A percentile compares a stretch with the other conserved stretches of the same genome.
These are phyloP conservation scores for Kodamaea jinghongensis DNA, from an alignment of 805 yeast genomes.

Conservation along the genomic window DNA sequence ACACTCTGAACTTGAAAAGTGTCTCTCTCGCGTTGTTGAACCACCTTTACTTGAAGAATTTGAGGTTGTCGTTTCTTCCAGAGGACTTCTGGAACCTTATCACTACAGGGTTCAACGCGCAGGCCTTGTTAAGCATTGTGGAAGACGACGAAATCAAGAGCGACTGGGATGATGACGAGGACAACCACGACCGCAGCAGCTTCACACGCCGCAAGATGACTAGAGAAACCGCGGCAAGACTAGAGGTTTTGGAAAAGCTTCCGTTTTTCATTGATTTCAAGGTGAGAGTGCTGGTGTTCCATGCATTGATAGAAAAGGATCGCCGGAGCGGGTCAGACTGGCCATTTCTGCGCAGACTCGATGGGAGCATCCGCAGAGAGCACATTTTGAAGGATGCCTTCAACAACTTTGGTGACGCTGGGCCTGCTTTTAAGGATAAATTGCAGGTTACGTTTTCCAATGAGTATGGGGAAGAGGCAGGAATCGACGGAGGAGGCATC, in stretches of 20 bases:
- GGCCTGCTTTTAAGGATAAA: conserved; percentile 54
- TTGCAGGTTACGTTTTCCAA: conserved; percentile 67
- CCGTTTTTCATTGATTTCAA: conserved; percentile 83
- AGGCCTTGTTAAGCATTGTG: conserved; percentile 36
- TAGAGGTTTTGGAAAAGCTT: conserved; percentile 55
- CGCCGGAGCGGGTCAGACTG: conserved; percentile 11
- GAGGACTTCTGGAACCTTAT: conserved; percentile 50
- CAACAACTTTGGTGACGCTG: conserved; percentile 49
- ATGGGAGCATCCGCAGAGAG: conserved; percentile 66
- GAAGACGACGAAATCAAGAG: conserved; percentile 41
- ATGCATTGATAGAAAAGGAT: conserved; percentile 58
- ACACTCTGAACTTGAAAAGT: conserved; percentile 17
- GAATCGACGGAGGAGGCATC: conserved; percentile 96
- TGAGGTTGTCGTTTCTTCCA: conserved; percentile 54
- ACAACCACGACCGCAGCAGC: conserved; percentile 10
- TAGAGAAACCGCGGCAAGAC: conserved; percentile 19
- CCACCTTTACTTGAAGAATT: conserved; percentile 63
- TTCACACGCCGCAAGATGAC: conserved; percentile 1
- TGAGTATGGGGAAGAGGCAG: conserved; percentile 75
- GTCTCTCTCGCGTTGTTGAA: conserved; percentile 53
- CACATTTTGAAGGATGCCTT: conserved; percentile 74
- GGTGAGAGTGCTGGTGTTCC: conserved; percentile 71
- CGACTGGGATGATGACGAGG: conserved; percentile 14
- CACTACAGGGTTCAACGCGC: conserved; percentile 25
- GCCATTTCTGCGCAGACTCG: conserved; percentile 18